These are phyloP conservation scores for Pseudonitzschia multistriata DNA, from an alignment of 108 stramenopile species.

Conservation along the genomic window DNA sequence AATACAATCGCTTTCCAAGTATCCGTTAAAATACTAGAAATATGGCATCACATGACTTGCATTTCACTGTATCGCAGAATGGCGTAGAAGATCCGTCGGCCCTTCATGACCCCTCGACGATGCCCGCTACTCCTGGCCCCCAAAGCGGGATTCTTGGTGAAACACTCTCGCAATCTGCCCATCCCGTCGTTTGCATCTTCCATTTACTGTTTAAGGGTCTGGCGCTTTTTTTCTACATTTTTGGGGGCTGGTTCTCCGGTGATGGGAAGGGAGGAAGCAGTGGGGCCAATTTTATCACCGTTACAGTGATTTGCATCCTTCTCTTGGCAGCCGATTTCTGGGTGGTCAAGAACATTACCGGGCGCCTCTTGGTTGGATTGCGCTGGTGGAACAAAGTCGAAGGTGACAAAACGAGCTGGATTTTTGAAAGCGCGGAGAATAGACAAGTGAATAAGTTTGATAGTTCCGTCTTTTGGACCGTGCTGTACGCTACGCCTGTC, in stretches of 20 bases:
- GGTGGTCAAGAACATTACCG: slow-evolving; percentile 92
- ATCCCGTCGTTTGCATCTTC: slow-evolving; percentile 88
- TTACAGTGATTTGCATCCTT: slow-evolving; percentile 90
- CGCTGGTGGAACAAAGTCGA: slow-evolving; percentile 98
- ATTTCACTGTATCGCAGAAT: slow-evolving; percentile 42
- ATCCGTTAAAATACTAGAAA: too few relatives aligned
- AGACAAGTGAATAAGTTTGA: slow-evolving; percentile 69
- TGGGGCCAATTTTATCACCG: slow-evolving; percentile 78
- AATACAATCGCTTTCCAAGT: too few relatives aligned
- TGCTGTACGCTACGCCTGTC: slow-evolving; percentile 84
- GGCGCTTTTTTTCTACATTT: slow-evolving; percentile 84
- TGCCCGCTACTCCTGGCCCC: slow-evolving; percentile 14
- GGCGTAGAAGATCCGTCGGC: slow-evolving; percentile 34
- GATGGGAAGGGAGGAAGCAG: slow-evolving; percentile 16
- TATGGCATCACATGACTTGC: slow-evolving; percentile 40
- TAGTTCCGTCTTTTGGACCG: slow-evolving; percentile 88
- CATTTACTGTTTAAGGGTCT: slow-evolving; percentile 90
- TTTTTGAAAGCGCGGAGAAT: slow-evolving; percentile 79
- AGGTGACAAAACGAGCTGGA: slow-evolving; percentile 82
- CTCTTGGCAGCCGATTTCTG: slow-evolving; percentile 96
- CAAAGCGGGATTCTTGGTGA: slow-evolving; percentile 2
- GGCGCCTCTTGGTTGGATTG: slow-evolving; percentile 88
- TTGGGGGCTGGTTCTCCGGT: slow-evolving; percentile 67
- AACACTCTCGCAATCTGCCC: slow-evolving; percentile 49
- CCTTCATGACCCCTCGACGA: slow-evolving; percentile 22